Conservation (phyloP, 2,329 filamentous ascomycete species). For the Dactylonectria estremocensis region DNA sequence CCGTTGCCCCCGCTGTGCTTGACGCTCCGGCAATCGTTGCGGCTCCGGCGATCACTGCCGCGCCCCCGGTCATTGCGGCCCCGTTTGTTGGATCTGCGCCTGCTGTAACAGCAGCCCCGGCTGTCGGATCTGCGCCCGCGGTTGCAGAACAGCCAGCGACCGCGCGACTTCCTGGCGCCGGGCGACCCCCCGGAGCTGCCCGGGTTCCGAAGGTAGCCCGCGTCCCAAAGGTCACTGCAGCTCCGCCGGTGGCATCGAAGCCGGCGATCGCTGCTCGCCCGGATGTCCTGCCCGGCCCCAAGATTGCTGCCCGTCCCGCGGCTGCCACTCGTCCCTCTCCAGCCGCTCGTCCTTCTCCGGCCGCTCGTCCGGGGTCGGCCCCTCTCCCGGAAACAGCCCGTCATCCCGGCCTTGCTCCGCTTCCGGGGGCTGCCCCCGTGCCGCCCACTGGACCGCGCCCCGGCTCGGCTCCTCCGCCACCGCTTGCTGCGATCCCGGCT, state of each 20-base stretch:
- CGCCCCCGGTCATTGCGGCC: neutral
- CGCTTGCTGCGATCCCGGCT: conserved; percentile 29
- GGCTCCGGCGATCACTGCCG: conserved; percentile 22
- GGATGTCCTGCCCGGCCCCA: no score
- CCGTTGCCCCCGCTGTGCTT: conserved; percentile 4
- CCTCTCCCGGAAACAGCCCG: conserved; percentile 10
- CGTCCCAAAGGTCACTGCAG: conserved; percentile 4
- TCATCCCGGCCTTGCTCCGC: conserved; percentile 22
- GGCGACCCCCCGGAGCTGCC: conserved; percentile 14
- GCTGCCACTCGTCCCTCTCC: neutral
- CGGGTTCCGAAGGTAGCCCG: conserved; percentile 13
- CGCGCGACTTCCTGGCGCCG: conserved; percentile 20
- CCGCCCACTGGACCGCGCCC: conserved; percentile 29
- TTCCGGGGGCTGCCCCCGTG: conserved; percentile 16
- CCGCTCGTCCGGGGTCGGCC: conserved; percentile 5
- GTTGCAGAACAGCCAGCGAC: neutral
- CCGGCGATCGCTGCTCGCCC: neutral
- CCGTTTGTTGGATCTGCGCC: no score
- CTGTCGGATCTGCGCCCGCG: conserved; percentile 7
- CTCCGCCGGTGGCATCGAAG: neutral
- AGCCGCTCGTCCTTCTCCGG: conserved; percentile 2
- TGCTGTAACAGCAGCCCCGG: conserved; percentile 16
- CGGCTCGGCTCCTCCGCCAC: conserved; percentile 8
- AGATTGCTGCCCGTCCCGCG: neutral
- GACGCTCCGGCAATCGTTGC: neutral